Evolutionary conservation across 177 flowering plant species (phyloP).

Genomic region (Vitis hybrid): DNA sequence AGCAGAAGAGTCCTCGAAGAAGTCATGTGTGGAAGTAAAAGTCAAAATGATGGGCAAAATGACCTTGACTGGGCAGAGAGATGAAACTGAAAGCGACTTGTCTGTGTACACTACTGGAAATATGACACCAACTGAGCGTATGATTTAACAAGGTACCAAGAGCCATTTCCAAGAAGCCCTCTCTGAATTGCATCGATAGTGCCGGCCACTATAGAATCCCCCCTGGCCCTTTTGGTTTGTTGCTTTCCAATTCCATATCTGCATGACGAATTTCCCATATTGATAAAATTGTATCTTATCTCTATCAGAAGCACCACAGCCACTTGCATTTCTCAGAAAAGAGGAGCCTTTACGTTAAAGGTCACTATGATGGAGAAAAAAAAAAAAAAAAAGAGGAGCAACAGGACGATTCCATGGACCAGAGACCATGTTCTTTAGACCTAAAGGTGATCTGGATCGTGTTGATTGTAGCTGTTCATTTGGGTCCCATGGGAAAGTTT

Average conservation of each 20-base stretch:
- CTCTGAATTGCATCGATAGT: constrained; percentile 6
- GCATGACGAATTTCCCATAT: background rate
- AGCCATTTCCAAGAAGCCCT: background rate
- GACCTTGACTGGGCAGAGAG: background rate
- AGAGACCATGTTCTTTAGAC: background rate
- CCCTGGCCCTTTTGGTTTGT: constrained; percentile 12
- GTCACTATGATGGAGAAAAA: background rate
- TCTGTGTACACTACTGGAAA: background rate
- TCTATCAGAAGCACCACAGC: constrained; percentile 5
- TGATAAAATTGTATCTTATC: background rate
- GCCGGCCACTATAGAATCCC: constrained; percentile 16
- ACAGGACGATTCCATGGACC: background rate
- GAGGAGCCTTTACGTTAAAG: background rate
- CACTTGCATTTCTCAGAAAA: background rate
- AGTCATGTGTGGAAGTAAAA: too few relatives aligned
- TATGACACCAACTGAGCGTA: background rate
- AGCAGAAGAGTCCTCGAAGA: too few relatives aligned
- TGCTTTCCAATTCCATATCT: constrained; percentile 1
- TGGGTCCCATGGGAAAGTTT: background rate
- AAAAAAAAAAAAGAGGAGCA: background rate
- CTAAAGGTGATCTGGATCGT: too few relatives aligned
- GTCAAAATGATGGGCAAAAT: too few relatives aligned
- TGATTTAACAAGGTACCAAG: background rate
- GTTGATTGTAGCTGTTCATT: too few relatives aligned
- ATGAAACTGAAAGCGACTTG: background rate